phyloP scores from a whole-genome alignment of 2,329 filamentous ascomycete genomes.

The Amesomyces nigricolor region DNA sequence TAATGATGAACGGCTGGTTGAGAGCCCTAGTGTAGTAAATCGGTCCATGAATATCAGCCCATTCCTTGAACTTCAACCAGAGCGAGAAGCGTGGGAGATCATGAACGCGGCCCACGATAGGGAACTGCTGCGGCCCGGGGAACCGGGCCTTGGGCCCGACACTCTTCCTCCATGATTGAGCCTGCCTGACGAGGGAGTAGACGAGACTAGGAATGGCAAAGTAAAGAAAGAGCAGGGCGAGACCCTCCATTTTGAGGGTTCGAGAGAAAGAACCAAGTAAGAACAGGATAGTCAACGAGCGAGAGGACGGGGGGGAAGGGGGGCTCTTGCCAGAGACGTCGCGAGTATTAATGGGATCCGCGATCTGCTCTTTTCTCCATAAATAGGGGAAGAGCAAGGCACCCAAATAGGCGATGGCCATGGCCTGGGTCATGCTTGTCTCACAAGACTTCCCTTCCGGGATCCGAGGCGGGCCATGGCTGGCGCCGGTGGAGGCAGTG shows the following conservation, averaged over 20 bases:
- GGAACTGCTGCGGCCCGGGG: constrained; percentile 43
- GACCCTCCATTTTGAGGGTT: constrained; percentile 33
- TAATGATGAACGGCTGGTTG: constrained; percentile 38
- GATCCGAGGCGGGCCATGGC: constrained; percentile 14
- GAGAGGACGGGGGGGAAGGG: background rate
- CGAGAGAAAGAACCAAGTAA: background rate
- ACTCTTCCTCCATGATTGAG: constrained; percentile 34
- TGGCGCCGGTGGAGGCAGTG: constrained; percentile 6
- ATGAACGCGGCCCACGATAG: constrained; percentile 44
- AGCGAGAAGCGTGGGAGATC: constrained; percentile 42
- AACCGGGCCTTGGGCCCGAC: constrained; percentile 31
- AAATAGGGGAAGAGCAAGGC: constrained; percentile 12
- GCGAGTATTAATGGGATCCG: constrained; percentile 8
- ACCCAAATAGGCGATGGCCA: constrained; percentile 13
- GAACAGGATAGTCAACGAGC: background rate
- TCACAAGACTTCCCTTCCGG: constrained; percentile 12
- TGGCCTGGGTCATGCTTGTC: constrained; percentile 14
- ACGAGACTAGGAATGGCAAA: constrained; percentile 42
- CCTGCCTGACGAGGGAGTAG: constrained; percentile 37
- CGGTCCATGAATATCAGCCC: constrained; percentile 39
- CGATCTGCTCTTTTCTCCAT: background rate
- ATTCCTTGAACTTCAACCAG: constrained; percentile 48
- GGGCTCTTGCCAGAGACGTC: background rate
- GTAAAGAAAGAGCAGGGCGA: constrained; percentile 39
- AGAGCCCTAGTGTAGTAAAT: constrained; percentile 40